These are phyloP conservation scores for Axilococcus clingmanii DNA, from an alignment of 139 green algal species.

Conservation along the genomic window DNA sequence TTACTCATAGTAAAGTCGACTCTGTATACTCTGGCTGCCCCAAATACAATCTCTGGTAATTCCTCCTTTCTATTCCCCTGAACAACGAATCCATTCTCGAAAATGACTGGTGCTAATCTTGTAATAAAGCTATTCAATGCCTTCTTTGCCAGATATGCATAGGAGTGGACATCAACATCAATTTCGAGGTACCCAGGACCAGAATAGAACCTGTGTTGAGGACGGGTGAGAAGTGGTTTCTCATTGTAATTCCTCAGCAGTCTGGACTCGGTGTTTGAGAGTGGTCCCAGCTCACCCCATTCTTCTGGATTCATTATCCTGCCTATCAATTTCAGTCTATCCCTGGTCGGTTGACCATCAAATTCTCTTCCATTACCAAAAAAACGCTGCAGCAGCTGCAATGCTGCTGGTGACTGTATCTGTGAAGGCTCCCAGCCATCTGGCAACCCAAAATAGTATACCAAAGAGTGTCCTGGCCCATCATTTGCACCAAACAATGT, in stretches of 20 bases:
- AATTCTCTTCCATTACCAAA: slow-evolving; percentile 53
- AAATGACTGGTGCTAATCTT: slow-evolving; percentile 47
- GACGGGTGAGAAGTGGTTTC: slow-evolving; percentile 75
- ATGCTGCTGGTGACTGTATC: slow-evolving; percentile 41
- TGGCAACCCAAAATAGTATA: slow-evolving; percentile 69
- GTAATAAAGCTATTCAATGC: slow-evolving; percentile 23
- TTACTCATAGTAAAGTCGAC: slow-evolving; percentile 28
- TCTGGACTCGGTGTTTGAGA: slow-evolving; percentile 56
- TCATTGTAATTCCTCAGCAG: slow-evolving; percentile 74
- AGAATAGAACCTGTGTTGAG: slow-evolving; percentile 59
- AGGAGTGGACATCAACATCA: slow-evolving; percentile 76
- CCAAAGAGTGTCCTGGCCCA: slow-evolving; percentile 48
- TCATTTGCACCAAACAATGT: slow-evolving; percentile 57
- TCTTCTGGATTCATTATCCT: slow-evolving; percentile 70
- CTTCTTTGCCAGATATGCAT: slow-evolving; percentile 71
- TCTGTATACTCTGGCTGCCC: slow-evolving; percentile 35
- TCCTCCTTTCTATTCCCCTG: slow-evolving; percentile 69
- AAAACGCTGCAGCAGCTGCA: slow-evolving; percentile 61
- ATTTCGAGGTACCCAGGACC: slow-evolving; percentile 60
- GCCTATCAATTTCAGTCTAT: slow-evolving; percentile 79
- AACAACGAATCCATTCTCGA: slow-evolving; percentile 72
- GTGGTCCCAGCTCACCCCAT: slow-evolving; percentile 50
- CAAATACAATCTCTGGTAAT: slow-evolving; percentile 73
- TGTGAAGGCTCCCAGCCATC: slow-evolving; percentile 49
- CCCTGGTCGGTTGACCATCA: slow-evolving; percentile 51